Evolutionary conservation across 495 filamentous ascomycete species (phyloP).

Genomic region (Chaetomium tenue): DNA sequence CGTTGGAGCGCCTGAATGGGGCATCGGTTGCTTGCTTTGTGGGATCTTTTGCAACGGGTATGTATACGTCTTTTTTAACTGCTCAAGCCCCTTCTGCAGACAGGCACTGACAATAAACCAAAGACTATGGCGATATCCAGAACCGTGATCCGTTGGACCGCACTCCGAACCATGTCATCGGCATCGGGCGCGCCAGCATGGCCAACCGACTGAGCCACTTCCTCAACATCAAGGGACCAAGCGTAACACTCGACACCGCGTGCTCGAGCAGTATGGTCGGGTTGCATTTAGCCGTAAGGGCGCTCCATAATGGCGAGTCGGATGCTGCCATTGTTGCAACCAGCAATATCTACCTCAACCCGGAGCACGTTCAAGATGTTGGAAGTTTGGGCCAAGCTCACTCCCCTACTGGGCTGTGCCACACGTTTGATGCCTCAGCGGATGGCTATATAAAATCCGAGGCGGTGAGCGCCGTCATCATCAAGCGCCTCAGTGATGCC

Average conservation of each 20-base stretch:
- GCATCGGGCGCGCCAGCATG: not conserved
- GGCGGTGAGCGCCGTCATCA: conserved; percentile 41
- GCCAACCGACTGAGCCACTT: not conserved
- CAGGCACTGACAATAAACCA: no score
- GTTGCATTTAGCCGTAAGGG: not conserved
- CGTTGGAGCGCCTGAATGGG: not conserved
- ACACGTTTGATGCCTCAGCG: not conserved
- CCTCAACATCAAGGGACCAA: not conserved
- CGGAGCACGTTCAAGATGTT: not conserved
- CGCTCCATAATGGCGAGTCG: not conserved
- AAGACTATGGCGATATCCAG: not conserved
- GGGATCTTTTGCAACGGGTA: not conserved
- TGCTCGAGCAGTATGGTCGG: not conserved
- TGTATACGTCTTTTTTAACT: no score
- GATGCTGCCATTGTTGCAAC: not conserved
- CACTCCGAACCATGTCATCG: not conserved
- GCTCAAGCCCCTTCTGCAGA: no score
- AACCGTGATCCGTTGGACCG: not conserved
- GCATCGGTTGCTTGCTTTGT: not conserved
- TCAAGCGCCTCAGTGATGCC: conserved; percentile 54
- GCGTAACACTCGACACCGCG: not conserved
- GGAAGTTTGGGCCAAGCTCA: not conserved
- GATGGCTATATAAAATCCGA: conserved; percentile 37
- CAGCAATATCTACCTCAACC: not conserved
- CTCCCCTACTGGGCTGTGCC: not conserved